phyloP scores from a whole-genome alignment of 768 basidiomycete species.

The Calocybe gangraenosa region DNA sequence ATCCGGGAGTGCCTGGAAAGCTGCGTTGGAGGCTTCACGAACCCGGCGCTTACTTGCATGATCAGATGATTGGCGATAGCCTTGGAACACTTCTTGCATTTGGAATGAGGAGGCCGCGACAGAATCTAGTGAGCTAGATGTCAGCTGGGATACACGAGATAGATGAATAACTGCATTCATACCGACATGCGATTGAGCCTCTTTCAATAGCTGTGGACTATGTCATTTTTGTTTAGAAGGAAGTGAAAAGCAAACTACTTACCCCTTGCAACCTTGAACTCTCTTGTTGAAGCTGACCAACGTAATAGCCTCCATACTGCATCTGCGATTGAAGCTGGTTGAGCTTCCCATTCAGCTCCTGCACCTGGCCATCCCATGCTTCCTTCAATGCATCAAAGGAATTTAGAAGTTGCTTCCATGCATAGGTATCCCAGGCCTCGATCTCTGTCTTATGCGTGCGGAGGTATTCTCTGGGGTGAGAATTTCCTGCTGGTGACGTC shows the following conservation, averaged over 20 bases:
- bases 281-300: constrained; percentile 50
- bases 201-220: constrained; percentile 43
- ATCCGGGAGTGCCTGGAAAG: constrained; percentile 65
- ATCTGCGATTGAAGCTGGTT: constrained; percentile 42
- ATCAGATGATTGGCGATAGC: constrained; percentile 75
- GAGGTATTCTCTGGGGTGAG: constrained; percentile 69
- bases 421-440: constrained; percentile 64
- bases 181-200: constrained; percentile 53
- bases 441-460: constrained; percentile 62
- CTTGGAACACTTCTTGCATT: constrained; percentile 67
- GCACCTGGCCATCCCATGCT: constrained; percentile 60
- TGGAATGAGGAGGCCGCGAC: constrained; percentile 71
- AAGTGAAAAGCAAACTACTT: constrained; percentile 21
- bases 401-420: constrained; percentile 68
- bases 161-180: constrained; percentile 13
- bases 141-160: background rate
- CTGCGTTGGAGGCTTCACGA: constrained; percentile 75
- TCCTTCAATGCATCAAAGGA: constrained; percentile 62
- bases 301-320: constrained; percentile 41
- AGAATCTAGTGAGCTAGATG: constrained; percentile 37
- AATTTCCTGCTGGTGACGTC: constrained; percentile 31
- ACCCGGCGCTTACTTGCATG: constrained; percentile 69
- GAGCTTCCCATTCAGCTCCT: constrained; percentile 46
- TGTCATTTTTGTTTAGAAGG: constrained; percentile 3
- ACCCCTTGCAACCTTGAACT: constrained; percentile 56